Conservation (phyloP, 2,329 filamentous ascomycete species). For the Sarocladium strictum region DNA sequence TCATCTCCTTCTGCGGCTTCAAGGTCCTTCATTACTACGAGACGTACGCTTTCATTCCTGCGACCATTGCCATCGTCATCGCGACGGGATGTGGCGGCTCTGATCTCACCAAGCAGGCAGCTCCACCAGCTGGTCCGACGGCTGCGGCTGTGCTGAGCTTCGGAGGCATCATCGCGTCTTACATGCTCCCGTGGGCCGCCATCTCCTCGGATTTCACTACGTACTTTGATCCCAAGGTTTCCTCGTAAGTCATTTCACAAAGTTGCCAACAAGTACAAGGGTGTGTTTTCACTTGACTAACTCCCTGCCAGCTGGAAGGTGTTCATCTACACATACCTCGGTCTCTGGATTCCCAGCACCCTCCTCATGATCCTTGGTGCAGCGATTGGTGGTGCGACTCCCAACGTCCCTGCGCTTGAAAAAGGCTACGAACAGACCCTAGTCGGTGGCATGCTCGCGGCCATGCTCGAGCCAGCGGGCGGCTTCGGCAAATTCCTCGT, state of each 20-base stretch:
- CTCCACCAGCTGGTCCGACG: slow-evolving; percentile 31
- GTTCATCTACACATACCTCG: slow-evolving; percentile 51
- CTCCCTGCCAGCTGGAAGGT: slow-evolving; percentile 29
- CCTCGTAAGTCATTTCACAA: slow-evolving; percentile 32
- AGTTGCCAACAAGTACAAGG: not conserved
- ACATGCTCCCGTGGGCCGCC: slow-evolving; percentile 57
- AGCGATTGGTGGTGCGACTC: slow-evolving; percentile 55
- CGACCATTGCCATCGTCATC: slow-evolving; percentile 48
- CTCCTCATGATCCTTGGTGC: slow-evolving; percentile 58
- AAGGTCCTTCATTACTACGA: slow-evolving; percentile 51
- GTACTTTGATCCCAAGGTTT: slow-evolving; percentile 51
- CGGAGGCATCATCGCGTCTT: slow-evolving; percentile 55
- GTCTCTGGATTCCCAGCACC: slow-evolving; percentile 48
- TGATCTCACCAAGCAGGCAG: slow-evolving; percentile 41
- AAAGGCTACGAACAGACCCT: slow-evolving; percentile 45
- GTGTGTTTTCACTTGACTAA: slow-evolving; percentile 2
- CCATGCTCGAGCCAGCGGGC: slow-evolving; percentile 51
- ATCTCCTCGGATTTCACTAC: slow-evolving; percentile 56
- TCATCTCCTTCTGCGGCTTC: slow-evolving; percentile 58
- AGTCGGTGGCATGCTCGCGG: slow-evolving; percentile 53
- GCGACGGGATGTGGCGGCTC: slow-evolving; percentile 48
- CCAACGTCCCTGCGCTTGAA: slow-evolving; percentile 47
- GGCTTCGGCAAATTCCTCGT: slow-evolving; percentile 58
- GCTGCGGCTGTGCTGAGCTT: slow-evolving; percentile 47
- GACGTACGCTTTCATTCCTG: slow-evolving; percentile 50